A percentile compares a stretch with the other conserved stretches of the same genome.
Evolutionary conservation across 208 protist genomes (phyloP).

Genomic region (Vickermania ingenoplastis): DNA sequence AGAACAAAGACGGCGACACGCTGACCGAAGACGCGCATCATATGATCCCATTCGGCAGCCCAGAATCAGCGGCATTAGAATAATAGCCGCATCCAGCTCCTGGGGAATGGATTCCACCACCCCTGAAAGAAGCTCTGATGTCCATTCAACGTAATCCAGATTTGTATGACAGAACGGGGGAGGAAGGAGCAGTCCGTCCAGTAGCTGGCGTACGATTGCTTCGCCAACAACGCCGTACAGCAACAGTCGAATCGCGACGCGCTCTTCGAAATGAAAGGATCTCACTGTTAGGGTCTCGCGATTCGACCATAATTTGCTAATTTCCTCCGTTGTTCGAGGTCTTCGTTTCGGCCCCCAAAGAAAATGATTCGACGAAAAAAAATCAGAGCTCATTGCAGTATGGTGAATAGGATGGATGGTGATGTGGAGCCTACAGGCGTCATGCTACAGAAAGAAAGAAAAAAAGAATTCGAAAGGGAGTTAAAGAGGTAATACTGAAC

Average conservation of each 20-base stretch:
- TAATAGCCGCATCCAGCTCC: constrained; percentile 35
- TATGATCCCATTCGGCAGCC: constrained; percentile 44
- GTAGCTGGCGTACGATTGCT: constrained; percentile 26
- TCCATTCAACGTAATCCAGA: constrained; percentile 21
- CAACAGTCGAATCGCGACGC: constrained; percentile 44
- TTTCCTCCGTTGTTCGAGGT: constrained; percentile 11
- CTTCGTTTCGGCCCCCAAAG: constrained; percentile 44
- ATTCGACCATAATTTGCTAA: neutral
- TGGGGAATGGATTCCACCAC: constrained; percentile 29
- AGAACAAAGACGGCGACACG: constrained; percentile 52
- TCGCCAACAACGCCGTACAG: constrained; percentile 50
- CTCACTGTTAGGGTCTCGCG: neutral
- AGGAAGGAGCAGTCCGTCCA: constrained; percentile 61
- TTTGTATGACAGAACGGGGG: constrained; percentile 43
- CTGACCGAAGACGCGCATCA: constrained; percentile 61
- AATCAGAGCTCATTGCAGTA: constrained; percentile 4
- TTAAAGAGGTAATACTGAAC: no score
- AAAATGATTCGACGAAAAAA: constrained; percentile 48
- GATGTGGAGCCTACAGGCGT: no score
- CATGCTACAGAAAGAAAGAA: no score
- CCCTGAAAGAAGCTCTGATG: constrained; percentile 21
- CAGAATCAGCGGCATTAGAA: constrained; percentile 60
- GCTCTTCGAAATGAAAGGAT: constrained; percentile 38
- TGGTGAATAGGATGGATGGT: no score
- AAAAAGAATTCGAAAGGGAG: no score